Base-by-base conservation (phyloP, 2,329 filamentous ascomycete species). In the Zarea fungicola region DNA sequence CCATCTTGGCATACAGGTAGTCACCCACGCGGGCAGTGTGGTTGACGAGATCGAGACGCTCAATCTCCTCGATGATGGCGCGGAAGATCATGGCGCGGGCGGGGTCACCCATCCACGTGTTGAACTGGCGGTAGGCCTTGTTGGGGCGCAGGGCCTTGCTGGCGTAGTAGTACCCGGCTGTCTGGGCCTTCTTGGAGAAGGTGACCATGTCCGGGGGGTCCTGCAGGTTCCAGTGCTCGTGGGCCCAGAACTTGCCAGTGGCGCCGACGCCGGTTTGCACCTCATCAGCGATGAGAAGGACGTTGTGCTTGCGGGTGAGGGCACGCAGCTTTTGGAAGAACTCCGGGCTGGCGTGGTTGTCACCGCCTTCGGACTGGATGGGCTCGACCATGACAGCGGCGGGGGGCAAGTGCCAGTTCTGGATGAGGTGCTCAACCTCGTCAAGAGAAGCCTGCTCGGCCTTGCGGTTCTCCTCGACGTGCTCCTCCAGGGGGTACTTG, bases 71-170 rank as follows among this genome's bases (percentile, higher is more conserved):
- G 63, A 92, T 80, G 70, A 96, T 95, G 61, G 83, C 85, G 55
- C 87, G 82, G 84, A 95, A 95, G 56, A 96, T 77, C 52, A 96
- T 73, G 14, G 87, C 89, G 52, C 89, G 84, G 13, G 86, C 84
- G 14, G 90, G 90, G 71, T 96, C 90, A 60, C 90, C 90, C 85
- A 96, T 95, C 90, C 90, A 96, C 42, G 89, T 96, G 77, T 96
- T 96, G 78, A 96, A 96, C 71, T 96, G 90, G 54, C 90, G 84
- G 76, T 95, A 96, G 6, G 91, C 87, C 78, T 91, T 91, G 76
- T 95, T 95, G 54, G 90, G 90, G 11, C 87, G 78, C 58, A 96
- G 77, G 35, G 81, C 83, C 9, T 81, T 78, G 76, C 93, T 85
- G 53, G 85, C 85, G 65, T 84, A 96, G 77, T 93, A 96, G 78